These are phyloP conservation scores for Colletotrichum cuscutae DNA, from an alignment of 2,329 filamentous ascomycete species.

Conservation along the genomic window DNA sequence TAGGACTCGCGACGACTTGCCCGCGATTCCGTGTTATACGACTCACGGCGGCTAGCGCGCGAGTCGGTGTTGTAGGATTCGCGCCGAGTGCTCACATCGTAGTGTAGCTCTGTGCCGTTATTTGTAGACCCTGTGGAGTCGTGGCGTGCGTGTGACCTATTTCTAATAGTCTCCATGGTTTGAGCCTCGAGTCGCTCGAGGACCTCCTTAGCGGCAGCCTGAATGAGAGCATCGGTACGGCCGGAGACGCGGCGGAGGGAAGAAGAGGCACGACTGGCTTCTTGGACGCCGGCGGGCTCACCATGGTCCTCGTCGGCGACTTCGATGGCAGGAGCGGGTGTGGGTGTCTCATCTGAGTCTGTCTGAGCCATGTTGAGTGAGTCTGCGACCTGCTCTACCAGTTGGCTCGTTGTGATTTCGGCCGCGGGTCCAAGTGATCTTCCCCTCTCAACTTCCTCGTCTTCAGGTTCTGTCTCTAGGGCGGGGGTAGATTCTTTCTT, in stretches of 20 bases:
- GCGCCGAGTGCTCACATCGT: constrained; percentile 34
- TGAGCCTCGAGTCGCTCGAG: constrained; percentile 58
- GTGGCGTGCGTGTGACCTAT: constrained; percentile 27
- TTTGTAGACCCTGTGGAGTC: constrained; percentile 39
- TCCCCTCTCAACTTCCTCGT: neutral
- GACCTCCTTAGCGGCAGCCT: constrained; percentile 62
- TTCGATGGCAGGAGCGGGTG: neutral
- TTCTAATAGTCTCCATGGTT: constrained; percentile 39
- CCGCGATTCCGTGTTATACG: constrained; percentile 1
- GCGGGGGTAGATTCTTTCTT: neutral
- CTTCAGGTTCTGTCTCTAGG: neutral
- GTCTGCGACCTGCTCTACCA: constrained; percentile 8
- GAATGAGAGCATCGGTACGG: constrained; percentile 63
- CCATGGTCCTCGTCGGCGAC: neutral
- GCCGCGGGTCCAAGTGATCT: neutral
- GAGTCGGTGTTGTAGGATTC: constrained; percentile 27
- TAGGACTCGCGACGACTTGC: constrained; percentile 23
- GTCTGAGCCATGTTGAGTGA: neutral
- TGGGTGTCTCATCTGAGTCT: neutral
- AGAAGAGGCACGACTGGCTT: constrained; percentile 35
- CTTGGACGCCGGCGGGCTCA: neutral
- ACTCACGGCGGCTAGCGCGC: constrained; percentile 9
- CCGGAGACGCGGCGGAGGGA: constrained; percentile 51
- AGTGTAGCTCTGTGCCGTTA: constrained; percentile 42
- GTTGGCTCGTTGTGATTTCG: neutral